Base-by-base conservation (phyloP, 208 protist species). In the Novymonas esmeraldas region DNA sequence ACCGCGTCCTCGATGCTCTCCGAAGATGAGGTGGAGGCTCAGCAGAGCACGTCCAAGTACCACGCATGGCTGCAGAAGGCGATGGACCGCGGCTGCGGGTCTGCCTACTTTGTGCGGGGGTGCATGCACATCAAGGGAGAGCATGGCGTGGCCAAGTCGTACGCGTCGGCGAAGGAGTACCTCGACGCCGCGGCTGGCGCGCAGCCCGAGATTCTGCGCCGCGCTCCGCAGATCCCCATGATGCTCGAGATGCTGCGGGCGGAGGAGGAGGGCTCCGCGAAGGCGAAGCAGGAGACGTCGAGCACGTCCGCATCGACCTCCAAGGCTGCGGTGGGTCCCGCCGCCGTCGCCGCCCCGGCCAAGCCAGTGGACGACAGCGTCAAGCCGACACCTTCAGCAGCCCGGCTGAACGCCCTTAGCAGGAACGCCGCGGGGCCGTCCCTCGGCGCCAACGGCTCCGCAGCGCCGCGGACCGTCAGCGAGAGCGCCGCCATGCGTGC, bases 101-200 rank as follows among this genome's bases (percentile, higher is more conserved):
- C 88, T 7, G 91, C 91, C 14, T 89, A 90, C 74, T 94, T 96
- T 79, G 85, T 96, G 41, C 81, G 86, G 51, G 88, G 82, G 13
- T 95, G 82, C 73, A 92, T 90, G 82, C 76, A 92, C 69, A 76
- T 96, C 38, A 87, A 89, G 56, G 91, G 91, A 31, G 88, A 96
- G 63, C 82, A 96, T 58, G 91, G 89, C 33, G 64, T 82, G 52
- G 44, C 59, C 28, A 90, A 86, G 67, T 93, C 87, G 3, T 93
- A 93, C 64, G 65, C 65, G 59, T 41, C 60, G 31, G 91, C 91
- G 16, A 94, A 93, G 76, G 78, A 86, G 50, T 86, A 88, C 68
- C 69, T 96, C 46, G 85, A 93, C 38, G 79, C 56, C 28, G 88
- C 87, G 0, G 64, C 66, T 29, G 67, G 70, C 33, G 49, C 87